These are phyloP conservation scores for Chlorella sp. DNA, from an alignment of 139 green algal species.

Conservation along the genomic window DNA sequence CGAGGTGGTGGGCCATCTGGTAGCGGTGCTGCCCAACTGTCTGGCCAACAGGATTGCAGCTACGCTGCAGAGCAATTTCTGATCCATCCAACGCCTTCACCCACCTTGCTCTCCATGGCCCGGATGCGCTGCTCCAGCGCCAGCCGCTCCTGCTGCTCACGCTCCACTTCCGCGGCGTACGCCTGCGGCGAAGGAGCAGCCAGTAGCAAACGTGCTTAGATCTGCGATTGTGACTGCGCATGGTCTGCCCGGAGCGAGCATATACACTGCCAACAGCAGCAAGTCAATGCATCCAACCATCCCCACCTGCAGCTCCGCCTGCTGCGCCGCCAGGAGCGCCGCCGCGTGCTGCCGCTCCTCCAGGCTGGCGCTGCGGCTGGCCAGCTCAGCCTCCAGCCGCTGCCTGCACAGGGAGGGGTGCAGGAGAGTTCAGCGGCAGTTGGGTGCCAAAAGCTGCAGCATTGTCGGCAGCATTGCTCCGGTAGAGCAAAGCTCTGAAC, in stretches of 20 bases:
- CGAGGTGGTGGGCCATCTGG: not conserved
- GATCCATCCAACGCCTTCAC: too few relatives aligned
- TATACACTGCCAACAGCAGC: too few relatives aligned
- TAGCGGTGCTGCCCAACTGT: too few relatives aligned
- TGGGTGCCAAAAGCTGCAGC: not conserved
- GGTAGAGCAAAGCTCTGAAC: too few relatives aligned
- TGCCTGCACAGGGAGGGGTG: conserved; percentile 10
- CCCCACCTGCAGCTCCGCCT: conserved; percentile 22
- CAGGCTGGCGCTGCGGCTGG: not conserved
- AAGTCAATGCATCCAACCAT: too few relatives aligned
- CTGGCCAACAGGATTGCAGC: too few relatives aligned
- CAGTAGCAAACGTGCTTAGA: too few relatives aligned
- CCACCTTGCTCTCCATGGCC: conserved; percentile 38
- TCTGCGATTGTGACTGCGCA: too few relatives aligned
- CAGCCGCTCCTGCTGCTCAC: conserved; percentile 33
- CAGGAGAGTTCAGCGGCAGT: not conserved
- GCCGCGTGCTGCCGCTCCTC: conserved; percentile 27
- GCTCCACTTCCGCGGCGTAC: conserved; percentile 11
- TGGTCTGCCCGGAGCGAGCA: too few relatives aligned
- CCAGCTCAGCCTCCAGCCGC: conserved; percentile 32
- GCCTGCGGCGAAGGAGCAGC: not conserved
- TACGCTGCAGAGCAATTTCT: too few relatives aligned
- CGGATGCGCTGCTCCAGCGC: conserved; percentile 37
- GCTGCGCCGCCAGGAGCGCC: conserved; percentile 19
- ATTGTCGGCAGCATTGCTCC: too few relatives aligned